Evolutionary conservation across 139 green algal genomes (phyloP), one percentile per base, ranked within the genome.

Genomic region (Picochlorum sp.): DNA sequence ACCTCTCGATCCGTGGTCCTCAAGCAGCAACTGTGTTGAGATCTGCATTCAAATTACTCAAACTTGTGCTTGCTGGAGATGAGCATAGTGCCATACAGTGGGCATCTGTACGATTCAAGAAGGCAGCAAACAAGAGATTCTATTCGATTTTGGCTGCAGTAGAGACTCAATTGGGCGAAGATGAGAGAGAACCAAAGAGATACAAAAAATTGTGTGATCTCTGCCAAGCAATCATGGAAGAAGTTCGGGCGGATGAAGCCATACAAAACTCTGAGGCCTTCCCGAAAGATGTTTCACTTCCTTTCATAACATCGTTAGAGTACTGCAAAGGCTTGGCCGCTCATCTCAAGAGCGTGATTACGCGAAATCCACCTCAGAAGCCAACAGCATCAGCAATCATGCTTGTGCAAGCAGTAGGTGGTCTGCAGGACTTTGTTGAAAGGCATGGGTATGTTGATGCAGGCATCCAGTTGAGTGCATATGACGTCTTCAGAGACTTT

Each of bases 141-240:
- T 51, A 71, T 45, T 62, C 62, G 14, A 69, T 85, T 28, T 30
- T 76, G 6, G 63, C 60, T 9, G 70, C 73, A 10, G 60, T 50
- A 28, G 72, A 82, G 20, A 30, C 50, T 14, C 18, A 16, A 60
- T 11, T 28, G 63, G 23, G 59, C 10, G 66, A 62, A 18, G 21
- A 37, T 18, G 61, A 44, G 1, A 62, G 55, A 10, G 58, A 45
- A 4, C 47, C 64, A 30, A 45, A 45, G 1, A 54, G 62, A 34
- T 77, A 78, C 20, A 56, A 37, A 13, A 55, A 71, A 18, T 20
- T 84, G 63, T 65, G 78, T 66, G 69, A 79, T 31, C 69, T 85
- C 50, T 73, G 72, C 60, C 31, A 60, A 30, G 67, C 72, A 28
- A 70, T 85, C 49, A 66, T 67, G 51, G 62, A 62, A 13, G 79